Percentiles rank a stretch among this genome's conserved stretches.
Conservation (phyloP, 2,329 filamentous ascomycete genomes). For the Colletotrichum godetiae region DNA sequence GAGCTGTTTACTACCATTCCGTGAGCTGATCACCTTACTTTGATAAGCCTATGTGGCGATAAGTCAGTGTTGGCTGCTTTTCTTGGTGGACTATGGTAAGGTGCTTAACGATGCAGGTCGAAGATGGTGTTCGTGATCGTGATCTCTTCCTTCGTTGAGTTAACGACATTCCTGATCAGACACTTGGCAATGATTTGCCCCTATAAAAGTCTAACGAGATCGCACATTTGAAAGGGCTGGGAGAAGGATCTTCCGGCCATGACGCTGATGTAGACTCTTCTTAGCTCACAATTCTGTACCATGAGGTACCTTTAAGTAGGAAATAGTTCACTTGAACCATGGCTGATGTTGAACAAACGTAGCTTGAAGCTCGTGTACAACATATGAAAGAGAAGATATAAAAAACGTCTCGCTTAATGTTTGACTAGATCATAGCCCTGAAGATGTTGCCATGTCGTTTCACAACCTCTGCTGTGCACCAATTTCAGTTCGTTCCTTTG, state of each 20-base stretch:
- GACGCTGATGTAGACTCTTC: not conserved
- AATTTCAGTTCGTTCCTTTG: too few relatives aligned
- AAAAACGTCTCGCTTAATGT: too few relatives aligned
- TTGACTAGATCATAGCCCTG: too few relatives aligned
- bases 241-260: not conserved
- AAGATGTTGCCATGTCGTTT: too few relatives aligned
- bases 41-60: conserved; percentile 1
- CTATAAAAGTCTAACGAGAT: not conserved
- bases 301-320: not conserved
- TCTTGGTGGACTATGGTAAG: not conserved
- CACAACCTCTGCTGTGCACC: too few relatives aligned
- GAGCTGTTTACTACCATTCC: not conserved
- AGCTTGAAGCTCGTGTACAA: too few relatives aligned
- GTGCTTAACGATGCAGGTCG: not conserved
- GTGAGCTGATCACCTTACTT: not conserved
- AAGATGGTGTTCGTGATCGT: not conserved
- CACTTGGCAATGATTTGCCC: not conserved
- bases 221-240: not conserved
- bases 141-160: not conserved
- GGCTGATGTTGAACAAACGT: too few relatives aligned
- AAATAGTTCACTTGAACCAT: too few relatives aligned
- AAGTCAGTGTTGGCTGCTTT: not conserved
- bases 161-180: not conserved
- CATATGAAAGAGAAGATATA: too few relatives aligned
- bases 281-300: not conserved